Conservation (phyloP, 1,139 yeast genomes). For the Candida sp. region DNA sequence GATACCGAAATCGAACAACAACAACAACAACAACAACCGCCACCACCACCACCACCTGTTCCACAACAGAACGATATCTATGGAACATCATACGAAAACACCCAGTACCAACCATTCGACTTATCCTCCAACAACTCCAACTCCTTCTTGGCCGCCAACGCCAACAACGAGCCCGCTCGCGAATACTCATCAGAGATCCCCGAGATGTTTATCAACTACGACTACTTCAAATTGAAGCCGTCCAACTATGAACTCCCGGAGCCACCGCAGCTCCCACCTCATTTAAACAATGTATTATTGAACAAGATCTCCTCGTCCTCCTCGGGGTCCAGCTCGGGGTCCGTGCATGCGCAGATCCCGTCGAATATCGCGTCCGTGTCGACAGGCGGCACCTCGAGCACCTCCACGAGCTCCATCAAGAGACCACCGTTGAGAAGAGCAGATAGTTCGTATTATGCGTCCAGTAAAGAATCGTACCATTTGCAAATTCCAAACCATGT, state of each 20-base stretch:
- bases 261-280: conserved; percentile 98
- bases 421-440: conserved; percentile 59
- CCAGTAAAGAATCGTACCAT: conserved; percentile 62
- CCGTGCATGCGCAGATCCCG: neutral
- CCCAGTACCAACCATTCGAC: conserved; percentile 12
- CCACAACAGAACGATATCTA: neutral
- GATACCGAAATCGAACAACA: conserved; percentile 7
- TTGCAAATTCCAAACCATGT: conserved; percentile 95
- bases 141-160: conserved; percentile 21
- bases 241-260: conserved; percentile 72
- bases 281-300: conserved; percentile 87
- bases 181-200: conserved; percentile 48
- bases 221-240: conserved; percentile 44
- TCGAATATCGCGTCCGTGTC: neutral
- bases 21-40: no score
- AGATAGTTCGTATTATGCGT: conserved; percentile 55
- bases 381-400: neutral
- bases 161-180: conserved; percentile 7
- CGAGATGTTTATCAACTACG: conserved; percentile 51
- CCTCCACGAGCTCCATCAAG: conserved; percentile 19
- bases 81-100: conserved; percentile 6
- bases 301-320: conserved; percentile 55
- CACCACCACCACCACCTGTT: neutral
- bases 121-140: conserved; percentile 10
- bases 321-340: conserved; percentile 1